Evolutionary conservation across 2,329 filamentous ascomycete species (phyloP), one percentile per base, ranked within the genome.

Genomic region (Neocucurbitaria cava): DNA sequence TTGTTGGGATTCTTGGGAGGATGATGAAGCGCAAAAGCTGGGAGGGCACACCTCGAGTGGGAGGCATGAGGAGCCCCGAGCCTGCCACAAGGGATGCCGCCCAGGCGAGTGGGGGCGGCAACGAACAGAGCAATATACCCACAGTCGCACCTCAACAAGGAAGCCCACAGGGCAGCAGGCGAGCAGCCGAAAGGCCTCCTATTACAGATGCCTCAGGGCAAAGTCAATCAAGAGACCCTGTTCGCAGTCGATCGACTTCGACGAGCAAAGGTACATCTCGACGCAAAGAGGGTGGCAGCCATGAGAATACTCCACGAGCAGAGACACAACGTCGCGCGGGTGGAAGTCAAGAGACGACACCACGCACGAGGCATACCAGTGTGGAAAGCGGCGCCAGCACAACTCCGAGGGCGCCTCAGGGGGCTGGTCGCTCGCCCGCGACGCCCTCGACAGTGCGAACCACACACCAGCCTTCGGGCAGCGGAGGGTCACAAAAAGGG

Each of bases 1-100:
- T 97, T 11, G 93, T 98, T 8, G 89, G 90, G 1, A 88, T 95
- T 0, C 76, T 98, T 1, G 92, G 91, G 6, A 91, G 89, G 69
- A 95, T 97, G 88, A 91, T 93, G 84, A 93, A 90, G 77, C 85
- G 92, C 1, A 69, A 77, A 61, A 71, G 73, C 44, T 76, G 68
- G 63, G 75, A 76, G 59, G 70, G 69, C 3, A 75, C 73, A 18
- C 73, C 73, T 26, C 69, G 66, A 9, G 67, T 76, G 20, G 65
- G 63, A n/a, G 68, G 66, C 31, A 56, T 70, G 43, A 55, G 54
- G 28, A 74, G 66, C 30, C 72, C 72, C n/a, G 70, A 71, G 35
- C 65, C 66, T 38, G 49, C 56, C 23, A 54, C 56, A 49, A 61
- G 58, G n/a, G 50, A 47, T 38, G 43, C 54, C 10, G 51, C 58